These are phyloP conservation scores for Malania oleifera DNA, from an alignment of 164 flowering plant genomes.

Conservation along the genomic window DNA sequence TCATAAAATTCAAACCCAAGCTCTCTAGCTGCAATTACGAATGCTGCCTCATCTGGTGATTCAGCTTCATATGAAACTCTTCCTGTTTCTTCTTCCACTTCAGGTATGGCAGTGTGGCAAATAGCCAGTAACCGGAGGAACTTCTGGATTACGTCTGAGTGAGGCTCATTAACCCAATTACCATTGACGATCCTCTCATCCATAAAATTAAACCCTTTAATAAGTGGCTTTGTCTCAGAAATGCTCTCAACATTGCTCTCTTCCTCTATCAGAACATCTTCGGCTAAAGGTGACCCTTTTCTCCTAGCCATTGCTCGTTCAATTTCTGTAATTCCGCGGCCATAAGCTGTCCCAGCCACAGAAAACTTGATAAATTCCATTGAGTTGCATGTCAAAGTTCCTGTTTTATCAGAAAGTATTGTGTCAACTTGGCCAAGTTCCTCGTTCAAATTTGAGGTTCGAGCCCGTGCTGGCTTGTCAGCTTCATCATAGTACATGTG, in stretches of 20 bases:
- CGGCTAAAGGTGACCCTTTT: slow-evolving; percentile 29
- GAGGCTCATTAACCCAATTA: slow-evolving; percentile 65
- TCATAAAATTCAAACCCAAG: slow-evolving; percentile 62
- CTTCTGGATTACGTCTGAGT: slow-evolving; percentile 45
- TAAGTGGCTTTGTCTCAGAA: slow-evolving; percentile 24
- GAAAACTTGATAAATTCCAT: slow-evolving; percentile 90
- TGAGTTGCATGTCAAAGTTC: slow-evolving; percentile 84
- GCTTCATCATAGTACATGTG: slow-evolving; percentile 75
- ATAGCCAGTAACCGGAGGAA: slow-evolving; percentile 59
- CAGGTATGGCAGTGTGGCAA: slow-evolving; percentile 78
- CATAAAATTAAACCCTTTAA: slow-evolving; percentile 67
- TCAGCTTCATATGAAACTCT: slow-evolving; percentile 66
- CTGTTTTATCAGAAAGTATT: slow-evolving; percentile 85
- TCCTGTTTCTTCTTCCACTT: slow-evolving; percentile 47
- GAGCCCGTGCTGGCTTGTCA: slow-evolving; percentile 70
- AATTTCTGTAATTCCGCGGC: slow-evolving; percentile 64
- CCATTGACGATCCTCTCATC: slow-evolving; percentile 72
- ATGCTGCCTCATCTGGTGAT: slow-evolving; percentile 82
- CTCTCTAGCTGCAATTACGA: slow-evolving; percentile 68
- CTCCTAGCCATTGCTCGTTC: slow-evolving; percentile 62
- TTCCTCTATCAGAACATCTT: slow-evolving; percentile 20
- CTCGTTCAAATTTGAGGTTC: slow-evolving; percentile 86
- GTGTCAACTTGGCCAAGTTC: slow-evolving; percentile 90
- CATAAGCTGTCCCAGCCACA: slow-evolving; percentile 70
- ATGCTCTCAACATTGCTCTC: slow-evolving; percentile 12